Percentiles rank a stretch among this genome's conserved stretches.
phyloP scores from a whole-genome alignment of 2,329 filamentous ascomycete genomes.

The Claviceps arundinis region DNA sequence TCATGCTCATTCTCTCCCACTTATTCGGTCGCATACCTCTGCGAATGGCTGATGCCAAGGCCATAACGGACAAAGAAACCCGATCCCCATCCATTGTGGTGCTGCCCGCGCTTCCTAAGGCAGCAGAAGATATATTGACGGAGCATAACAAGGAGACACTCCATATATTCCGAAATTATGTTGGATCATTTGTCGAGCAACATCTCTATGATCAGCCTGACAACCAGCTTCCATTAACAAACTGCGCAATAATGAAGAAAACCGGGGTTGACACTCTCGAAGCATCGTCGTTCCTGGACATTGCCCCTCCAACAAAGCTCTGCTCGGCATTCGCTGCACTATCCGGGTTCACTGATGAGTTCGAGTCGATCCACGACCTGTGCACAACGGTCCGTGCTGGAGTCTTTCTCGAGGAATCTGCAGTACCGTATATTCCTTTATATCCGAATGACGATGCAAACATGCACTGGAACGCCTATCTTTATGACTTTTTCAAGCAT shows the following conservation, averaged over 20 bases:
- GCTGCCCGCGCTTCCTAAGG: not conserved
- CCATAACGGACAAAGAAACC: not conserved
- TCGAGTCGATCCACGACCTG: conserved; percentile 52
- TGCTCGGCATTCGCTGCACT: conserved; percentile 60
- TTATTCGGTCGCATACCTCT: conserved; percentile 20
- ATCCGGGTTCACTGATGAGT: conserved; percentile 53
- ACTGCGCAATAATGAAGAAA: not conserved
- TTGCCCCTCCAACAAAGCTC: conserved; percentile 29
- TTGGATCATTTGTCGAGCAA: conserved; percentile 54
- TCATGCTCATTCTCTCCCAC: conserved; percentile 58
- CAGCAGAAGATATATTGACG: conserved; percentile 41
- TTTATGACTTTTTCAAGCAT: conserved; percentile 68
- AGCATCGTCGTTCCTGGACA: conserved; percentile 6
- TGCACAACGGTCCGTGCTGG: conserved; percentile 51
- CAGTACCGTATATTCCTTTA: conserved; percentile 55
- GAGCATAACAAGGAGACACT: conserved; percentile 54
- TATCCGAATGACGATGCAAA: conserved; percentile 38
- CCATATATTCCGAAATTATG: conserved; percentile 53
- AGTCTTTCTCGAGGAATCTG: conserved; percentile 62
- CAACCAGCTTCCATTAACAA: not conserved
- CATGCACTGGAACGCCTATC: conserved; percentile 48
- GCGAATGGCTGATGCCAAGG: not conserved
- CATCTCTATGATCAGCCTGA: conserved; percentile 34
- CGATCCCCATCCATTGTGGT: not conserved
- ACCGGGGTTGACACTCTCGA: not conserved